Evolutionary conservation across 2,329 filamentous ascomycete genomes (phyloP), one percentile per base, ranked within the genome.

Genomic region (Penicillium crustosum): DNA sequence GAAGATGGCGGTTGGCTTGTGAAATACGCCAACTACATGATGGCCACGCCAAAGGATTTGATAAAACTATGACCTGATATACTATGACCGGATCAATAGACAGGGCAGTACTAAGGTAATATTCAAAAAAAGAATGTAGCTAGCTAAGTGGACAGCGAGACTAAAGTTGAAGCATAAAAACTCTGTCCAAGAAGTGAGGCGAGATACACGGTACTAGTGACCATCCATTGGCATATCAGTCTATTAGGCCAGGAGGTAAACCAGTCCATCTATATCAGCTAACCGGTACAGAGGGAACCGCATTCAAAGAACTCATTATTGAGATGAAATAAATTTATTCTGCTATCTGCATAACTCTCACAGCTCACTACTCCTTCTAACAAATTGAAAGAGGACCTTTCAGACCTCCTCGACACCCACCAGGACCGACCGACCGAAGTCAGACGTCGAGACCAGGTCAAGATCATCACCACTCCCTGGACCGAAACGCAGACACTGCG

Each of bases 381-480:
- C 83, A 77, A 81, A 84, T 85, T 70, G 66, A 44, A 61, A 61
- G 72, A 76, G 64, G 69, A 81, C 82, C 90, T 90, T 90, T 93
- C 90, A 94, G 90, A 93, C 89, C 85, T 90, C 88, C 89, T 89
- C 89, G 82, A 84, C 83, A 85, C 89, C 89, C 90, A 89, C 89
- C 89, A 89, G 80, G 81, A 78, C 79, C 81, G 78, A 81, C 84
- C 84, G 89, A 87, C 89, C 89, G 80, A 92, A 87, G 86, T 86
- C 87, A 85, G 83, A 88, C 83, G 79, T 76, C 80, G 73, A 71
- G 74, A 82, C 82, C 79, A 88, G 89, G 89, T 87, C 82, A 89
- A 94, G 90, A 94, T 95, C 91, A 94, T 94, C 89, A 91, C 87
- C 88, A 87, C 88, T 87, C 85, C 89, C 89, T 93, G 86, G 89